These are phyloP conservation scores for Scytalidium sp. DNA, from an alignment of 2,329 filamentous ascomycete genomes.

Conservation along the genomic window DNA sequence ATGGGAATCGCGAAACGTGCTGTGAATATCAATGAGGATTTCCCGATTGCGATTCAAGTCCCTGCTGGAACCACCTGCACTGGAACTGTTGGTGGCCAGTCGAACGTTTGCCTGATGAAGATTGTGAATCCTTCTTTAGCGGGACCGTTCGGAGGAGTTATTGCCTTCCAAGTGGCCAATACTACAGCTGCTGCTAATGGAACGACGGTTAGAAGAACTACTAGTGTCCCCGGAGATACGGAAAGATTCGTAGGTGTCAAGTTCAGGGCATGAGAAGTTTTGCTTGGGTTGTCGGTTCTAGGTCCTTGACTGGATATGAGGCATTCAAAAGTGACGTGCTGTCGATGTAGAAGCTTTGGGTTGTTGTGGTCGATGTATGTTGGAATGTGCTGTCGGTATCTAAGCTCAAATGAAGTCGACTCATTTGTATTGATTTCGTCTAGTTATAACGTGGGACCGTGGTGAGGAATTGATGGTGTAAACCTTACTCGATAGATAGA, in stretches of 20 bases:
- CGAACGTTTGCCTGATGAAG: conserved; percentile 59
- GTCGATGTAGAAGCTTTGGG: too few relatives aligned
- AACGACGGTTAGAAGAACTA: neutral
- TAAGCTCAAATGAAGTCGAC: too few relatives aligned
- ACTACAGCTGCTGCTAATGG: conserved; percentile 5
- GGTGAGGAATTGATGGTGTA: too few relatives aligned
- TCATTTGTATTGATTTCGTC: too few relatives aligned
- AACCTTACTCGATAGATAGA: too few relatives aligned
- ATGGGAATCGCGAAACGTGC: conserved; percentile 28
- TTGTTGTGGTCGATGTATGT: too few relatives aligned
- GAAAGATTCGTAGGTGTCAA: neutral
- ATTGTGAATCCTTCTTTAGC: conserved; percentile 59
- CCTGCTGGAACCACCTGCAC: conserved; percentile 53
- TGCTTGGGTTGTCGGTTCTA: neutral
- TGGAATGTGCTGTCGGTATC: too few relatives aligned
- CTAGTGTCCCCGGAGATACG: neutral
- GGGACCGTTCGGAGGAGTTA: conserved; percentile 60
- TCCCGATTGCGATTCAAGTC: conserved; percentile 36
- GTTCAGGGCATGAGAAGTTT: neutral
- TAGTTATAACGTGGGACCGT: too few relatives aligned
- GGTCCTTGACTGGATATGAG: too few relatives aligned
- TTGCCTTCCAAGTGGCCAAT: conserved; percentile 47
- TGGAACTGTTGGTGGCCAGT: conserved; percentile 56
- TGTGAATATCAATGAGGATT: conserved; percentile 33
- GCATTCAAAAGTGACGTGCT: too few relatives aligned